Base-by-base conservation (phyloP, 192 early-diverging fungal genomes). In the Rhizoclosmatium sp. region DNA sequence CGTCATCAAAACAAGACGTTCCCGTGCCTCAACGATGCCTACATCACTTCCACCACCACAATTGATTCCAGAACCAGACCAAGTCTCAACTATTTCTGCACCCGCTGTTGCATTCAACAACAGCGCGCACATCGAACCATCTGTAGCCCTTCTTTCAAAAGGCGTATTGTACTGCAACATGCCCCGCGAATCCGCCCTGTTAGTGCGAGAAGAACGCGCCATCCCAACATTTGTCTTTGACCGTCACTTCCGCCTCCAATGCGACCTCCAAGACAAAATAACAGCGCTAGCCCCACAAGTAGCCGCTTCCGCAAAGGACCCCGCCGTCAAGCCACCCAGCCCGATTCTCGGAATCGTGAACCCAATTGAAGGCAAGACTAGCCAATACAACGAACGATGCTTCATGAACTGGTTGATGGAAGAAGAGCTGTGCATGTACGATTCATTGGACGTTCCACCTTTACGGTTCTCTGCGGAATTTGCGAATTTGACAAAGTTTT, bases 191-290 rank as follows among this genome's bases (percentile, higher is more conserved):
- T 39, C 14, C 3, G 54, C 40, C n/a, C 47, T 76, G 14, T 14
- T 42, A 2, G 75, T 66, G 2, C 62, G 75, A 5, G 16, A 12
- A 16, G 65, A 67, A 66, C 44, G 66, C 10, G 45, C 42, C 4
- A 61, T 76, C 16, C 75, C 75, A 14, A 51, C 64, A 2, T 76
- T 76, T 31, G 65, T 76, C 5, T 44, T 41, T 19, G 75, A 76
- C 65, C 75, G 75, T 12, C 61, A 76, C 47, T 76, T 76, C 44
- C 41, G 64, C 4, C 23, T 54, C 5, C 75, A 76, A 39, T 44
- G 41, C 23, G 75, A 76, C 48, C 65, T 76, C n/a, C 41, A 76
- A 47, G 42, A 12, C 19, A 40, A 45, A 42, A 64, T 75, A 4
- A 42, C 4, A 14, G 51, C 51, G 16, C 51, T 54, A 12, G 51